phyloP scores from a whole-genome alignment of 352 stramenopile species.

The Porosira glacialis region DNA sequence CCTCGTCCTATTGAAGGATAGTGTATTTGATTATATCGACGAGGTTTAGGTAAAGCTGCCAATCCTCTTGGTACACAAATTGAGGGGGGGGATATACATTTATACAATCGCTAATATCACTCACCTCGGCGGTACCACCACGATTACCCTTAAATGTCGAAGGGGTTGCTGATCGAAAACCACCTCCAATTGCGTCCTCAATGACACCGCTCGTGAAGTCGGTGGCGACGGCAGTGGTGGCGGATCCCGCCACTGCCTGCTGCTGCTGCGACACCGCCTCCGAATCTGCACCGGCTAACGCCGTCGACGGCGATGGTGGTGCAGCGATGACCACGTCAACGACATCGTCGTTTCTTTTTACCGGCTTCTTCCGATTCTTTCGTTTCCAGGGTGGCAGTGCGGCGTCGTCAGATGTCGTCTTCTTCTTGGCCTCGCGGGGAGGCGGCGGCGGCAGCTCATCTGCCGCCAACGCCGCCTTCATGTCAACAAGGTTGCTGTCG shows the following conservation, averaged over 20 bases:
- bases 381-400: constrained; percentile 38
- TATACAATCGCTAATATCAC: too few species aligned
- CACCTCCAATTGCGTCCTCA: not conserved
- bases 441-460: too few species aligned
- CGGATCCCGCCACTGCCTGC: too few species aligned
- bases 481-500: constrained; percentile 1
- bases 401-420: not conserved
- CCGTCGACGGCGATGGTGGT: constrained; percentile 8
- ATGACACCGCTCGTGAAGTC: too few species aligned
- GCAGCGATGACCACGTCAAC: constrained; percentile 21
- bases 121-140: constrained; percentile 11
- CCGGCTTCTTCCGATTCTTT: constrained; percentile 20
- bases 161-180: too few species aligned
- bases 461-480: not conserved
- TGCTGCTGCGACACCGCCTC: too few species aligned
- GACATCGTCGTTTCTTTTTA: constrained; percentile 4
- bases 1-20: too few species aligned
- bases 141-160: not conserved
- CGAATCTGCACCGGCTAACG: constrained; percentile 2
- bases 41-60: too few species aligned
- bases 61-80: too few species aligned
- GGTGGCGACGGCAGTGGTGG: too few species aligned
- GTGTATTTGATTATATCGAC: too few species aligned
- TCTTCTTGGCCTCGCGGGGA: constrained; percentile 9
- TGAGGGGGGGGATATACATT: too few species aligned